A percentile compares a stretch with the other conserved stretches of the same genome.
These are phyloP conservation scores for Leccinum truebloodii DNA, from an alignment of 768 basidiomycete species.

Conservation along the genomic window DNA sequence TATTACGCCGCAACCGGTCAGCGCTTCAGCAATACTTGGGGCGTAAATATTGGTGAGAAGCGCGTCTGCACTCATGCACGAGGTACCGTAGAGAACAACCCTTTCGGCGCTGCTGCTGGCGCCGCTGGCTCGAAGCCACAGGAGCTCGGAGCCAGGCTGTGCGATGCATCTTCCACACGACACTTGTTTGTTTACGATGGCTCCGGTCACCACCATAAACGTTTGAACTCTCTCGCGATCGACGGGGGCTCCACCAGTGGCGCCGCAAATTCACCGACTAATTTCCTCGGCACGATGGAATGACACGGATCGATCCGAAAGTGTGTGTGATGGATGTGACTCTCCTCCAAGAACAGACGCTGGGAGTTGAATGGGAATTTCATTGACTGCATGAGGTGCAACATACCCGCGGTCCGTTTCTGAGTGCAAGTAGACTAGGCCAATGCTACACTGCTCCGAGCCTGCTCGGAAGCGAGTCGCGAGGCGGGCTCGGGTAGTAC, in stretches of 20 bases:
- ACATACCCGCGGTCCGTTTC: neutral
- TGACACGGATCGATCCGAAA: slow-evolving; percentile 1
- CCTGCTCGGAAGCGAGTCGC: too few relatives aligned
- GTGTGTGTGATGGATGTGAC: neutral
- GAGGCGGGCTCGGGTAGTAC: too few relatives aligned
- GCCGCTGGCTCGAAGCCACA: neutral
- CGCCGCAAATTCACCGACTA: neutral
- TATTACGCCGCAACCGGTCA: too few relatives aligned
- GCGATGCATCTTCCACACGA: neutral
- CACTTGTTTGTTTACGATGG: neutral
- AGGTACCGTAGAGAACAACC: neutral
- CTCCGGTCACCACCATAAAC: neutral
- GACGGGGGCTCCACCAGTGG: neutral
- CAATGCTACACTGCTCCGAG: too few relatives aligned
- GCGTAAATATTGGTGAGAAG: too few relatives aligned
- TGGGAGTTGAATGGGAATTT: neutral
- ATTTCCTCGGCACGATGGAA: neutral
- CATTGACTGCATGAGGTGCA: neutral
- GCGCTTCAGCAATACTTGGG: too few relatives aligned
- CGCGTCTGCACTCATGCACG: neutral
- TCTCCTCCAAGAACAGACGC: neutral
- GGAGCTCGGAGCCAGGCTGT: neutral
- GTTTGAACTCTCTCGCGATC: neutral
- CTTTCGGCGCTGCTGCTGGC: neutral
- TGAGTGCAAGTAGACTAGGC: too few relatives aligned